These are phyloP conservation scores for Apiospora phragmitis DNA, from an alignment of 2,329 filamentous ascomycete genomes.

Conservation along the genomic window DNA sequence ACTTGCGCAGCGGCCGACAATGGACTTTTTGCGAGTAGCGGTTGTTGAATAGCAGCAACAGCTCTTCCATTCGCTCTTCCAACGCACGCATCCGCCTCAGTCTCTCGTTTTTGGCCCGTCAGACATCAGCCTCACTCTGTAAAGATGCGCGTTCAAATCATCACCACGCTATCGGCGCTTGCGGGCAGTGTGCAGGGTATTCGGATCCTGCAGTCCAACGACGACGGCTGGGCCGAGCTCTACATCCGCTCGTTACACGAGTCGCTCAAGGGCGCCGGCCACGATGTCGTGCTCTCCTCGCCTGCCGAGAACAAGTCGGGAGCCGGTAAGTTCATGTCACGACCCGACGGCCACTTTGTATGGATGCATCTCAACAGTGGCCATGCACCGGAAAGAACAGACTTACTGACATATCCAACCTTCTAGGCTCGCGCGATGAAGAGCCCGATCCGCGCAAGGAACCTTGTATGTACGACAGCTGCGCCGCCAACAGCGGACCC, in stretches of 20 bases:
- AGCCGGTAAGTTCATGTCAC: constrained; percentile 43
- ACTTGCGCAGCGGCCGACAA: neutral
- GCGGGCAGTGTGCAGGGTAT: constrained; percentile 28
- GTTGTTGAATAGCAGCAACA: neutral
- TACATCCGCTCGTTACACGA: constrained; percentile 64
- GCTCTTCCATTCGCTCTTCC: neutral
- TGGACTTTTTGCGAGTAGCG: neutral
- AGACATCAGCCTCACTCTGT: neutral
- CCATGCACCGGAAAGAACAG: neutral
- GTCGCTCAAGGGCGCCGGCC: constrained; percentile 53
- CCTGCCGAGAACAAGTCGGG: constrained; percentile 69
- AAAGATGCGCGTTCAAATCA: constrained; percentile 9
- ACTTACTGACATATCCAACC: neutral
- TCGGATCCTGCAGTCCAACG: constrained; percentile 66
- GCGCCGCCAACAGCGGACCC: constrained; percentile 55
- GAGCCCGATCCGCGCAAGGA: constrained; percentile 47
- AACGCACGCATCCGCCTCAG: neutral
- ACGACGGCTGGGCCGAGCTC: constrained; percentile 73
- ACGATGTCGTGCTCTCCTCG: constrained; percentile 63
- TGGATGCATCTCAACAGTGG: neutral
- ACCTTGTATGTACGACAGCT: constrained; percentile 63
- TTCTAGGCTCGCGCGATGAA: constrained; percentile 51
- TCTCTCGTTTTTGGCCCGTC: neutral
- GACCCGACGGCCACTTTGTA: neutral
- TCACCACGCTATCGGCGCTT: constrained; percentile 12